Evolutionary conservation across 2,329 filamentous ascomycete species (phyloP), one percentile per base, ranked within the genome.

Genomic region (Calycina herbarum): DNA sequence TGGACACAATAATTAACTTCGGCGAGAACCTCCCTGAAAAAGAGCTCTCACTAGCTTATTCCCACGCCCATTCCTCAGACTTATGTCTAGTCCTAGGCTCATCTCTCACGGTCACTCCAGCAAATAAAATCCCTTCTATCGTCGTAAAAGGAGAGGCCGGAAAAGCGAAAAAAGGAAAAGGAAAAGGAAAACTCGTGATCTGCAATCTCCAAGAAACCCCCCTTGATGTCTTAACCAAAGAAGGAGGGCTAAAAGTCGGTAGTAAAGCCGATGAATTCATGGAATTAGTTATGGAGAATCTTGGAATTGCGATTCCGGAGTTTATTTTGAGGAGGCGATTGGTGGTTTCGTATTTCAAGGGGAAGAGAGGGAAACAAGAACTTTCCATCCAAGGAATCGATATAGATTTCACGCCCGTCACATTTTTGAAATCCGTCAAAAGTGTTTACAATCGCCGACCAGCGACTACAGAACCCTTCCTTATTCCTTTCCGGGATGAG

Each of bases 161-260:
- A 38, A 38, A 38, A 38, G 35, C 6, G 8, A 38, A 38, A 13
- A 76, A 77, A 0, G 78, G 78, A 0, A 65, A 69, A 17, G 75
- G 69, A 10, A 71, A 70, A 20, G 68, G 65, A 3, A 76, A 75
- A 29, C 75, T 83, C 2, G 77, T 71, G 0, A 81, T 83, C 20
- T 83, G 81, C 66, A 83, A 83, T 59, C 73, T 83, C 2, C 81
- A 83, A 61, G 73, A 74, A 0, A 83, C 81, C 3, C 78, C 78
- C 0, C 59, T 81, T 3, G 80, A 83, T 45, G 35, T 3, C 35
- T 38, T 38, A 15, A 38, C 35, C 2, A 38, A 67, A 0, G 63
- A 79, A 0, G 71, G 76, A 0, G 69, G 73, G 2, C 27, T 79
- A 27, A 74, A 80, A 0, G 63, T 82, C 0, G 77, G 77, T 65